Conservation (phyloP, 1,139 yeast species). For the Saccharomyces hybrid region DNA sequence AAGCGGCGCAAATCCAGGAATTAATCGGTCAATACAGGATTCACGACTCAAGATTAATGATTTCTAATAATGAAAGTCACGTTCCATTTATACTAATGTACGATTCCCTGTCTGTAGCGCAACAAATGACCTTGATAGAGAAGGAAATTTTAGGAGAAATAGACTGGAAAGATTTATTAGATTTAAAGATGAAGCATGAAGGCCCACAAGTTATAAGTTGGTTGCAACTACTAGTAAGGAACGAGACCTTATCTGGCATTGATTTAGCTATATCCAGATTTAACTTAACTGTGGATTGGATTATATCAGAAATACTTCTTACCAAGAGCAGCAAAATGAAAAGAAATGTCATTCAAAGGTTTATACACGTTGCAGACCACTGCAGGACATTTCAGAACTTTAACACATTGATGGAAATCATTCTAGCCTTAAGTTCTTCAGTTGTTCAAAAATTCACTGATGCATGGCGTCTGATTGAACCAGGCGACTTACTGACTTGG, state of each 20-base stretch:
- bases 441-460: constrained; percentile 51
- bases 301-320: constrained; percentile 73
- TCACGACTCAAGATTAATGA: constrained; percentile 20
- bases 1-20: constrained; percentile 19
- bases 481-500: constrained; percentile 51
- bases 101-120: constrained; percentile 56
- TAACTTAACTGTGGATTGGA: constrained; percentile 87
- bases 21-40: constrained; percentile 21
- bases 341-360: constrained; percentile 61
- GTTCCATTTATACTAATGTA: constrained; percentile 74
- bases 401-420: constrained; percentile 80
- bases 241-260: constrained; percentile 57
- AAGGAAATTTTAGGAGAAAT: constrained; percentile 73
- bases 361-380: constrained; percentile 76
- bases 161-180: constrained; percentile 87
- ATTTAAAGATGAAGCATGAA: constrained; percentile 63
- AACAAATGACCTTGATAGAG: constrained; percentile 81
- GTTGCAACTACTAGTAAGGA: constrained; percentile 66
- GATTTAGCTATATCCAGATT: constrained; percentile 79
- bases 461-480: constrained; percentile 65
- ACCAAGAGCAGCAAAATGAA: constrained; percentile 54
- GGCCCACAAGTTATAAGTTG: constrained; percentile 74
- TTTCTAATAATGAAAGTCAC: constrained; percentile 38
- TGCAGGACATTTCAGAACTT: constrained; percentile 69
- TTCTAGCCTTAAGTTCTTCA: constrained; percentile 73